phyloP scores from a whole-genome alignment of 139 green algal species.

The Picocystis salinarum region DNA sequence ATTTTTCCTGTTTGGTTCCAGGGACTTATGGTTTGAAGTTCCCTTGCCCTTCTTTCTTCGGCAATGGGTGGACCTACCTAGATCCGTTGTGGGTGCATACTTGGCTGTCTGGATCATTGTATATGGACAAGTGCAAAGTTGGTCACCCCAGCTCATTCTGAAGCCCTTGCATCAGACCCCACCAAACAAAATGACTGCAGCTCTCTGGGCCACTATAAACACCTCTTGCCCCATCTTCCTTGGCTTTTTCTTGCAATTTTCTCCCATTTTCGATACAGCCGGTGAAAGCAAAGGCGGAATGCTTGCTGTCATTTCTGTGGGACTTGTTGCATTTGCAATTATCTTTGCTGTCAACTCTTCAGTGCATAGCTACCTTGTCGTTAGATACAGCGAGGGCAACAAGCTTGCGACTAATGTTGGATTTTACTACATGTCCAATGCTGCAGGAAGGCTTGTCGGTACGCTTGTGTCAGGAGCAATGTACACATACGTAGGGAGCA shows the following conservation, averaged over 20 bases:
- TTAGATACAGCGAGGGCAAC: conserved; percentile 47
- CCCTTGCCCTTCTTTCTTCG: conserved; percentile 73
- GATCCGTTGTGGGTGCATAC: conserved; percentile 25
- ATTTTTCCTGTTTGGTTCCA: conserved; percentile 21
- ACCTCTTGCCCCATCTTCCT: conserved; percentile 26
- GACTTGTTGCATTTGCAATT: conserved; percentile 46
- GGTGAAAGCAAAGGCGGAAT: conserved; percentile 4
- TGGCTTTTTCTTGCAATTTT: conserved; percentile 28
- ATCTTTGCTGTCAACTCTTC: conserved; percentile 69
- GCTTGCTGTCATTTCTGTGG: conserved; percentile 10
- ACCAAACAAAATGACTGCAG: conserved; percentile 44
- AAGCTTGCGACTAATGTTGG: conserved; percentile 66
- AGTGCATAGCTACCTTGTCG: conserved; percentile 68
- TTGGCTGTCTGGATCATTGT: conserved; percentile 32
- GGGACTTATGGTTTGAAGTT: conserved; percentile 76
- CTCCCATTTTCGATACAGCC: conserved; percentile 24
- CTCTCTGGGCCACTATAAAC: conserved; percentile 45
- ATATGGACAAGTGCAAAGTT: conserved; percentile 54
- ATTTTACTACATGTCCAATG: conserved; percentile 73
- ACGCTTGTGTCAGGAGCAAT: conserved; percentile 52
- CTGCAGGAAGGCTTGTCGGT: conserved; percentile 45
- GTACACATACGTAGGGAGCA: conserved; percentile 44
- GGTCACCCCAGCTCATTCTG: conserved; percentile 51
- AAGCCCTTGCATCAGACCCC: conserved; percentile 45
- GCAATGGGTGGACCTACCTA: conserved; percentile 26